Conservation (phyloP, 2,329 filamentous ascomycete species). For the Hypoxylon sp. region DNA sequence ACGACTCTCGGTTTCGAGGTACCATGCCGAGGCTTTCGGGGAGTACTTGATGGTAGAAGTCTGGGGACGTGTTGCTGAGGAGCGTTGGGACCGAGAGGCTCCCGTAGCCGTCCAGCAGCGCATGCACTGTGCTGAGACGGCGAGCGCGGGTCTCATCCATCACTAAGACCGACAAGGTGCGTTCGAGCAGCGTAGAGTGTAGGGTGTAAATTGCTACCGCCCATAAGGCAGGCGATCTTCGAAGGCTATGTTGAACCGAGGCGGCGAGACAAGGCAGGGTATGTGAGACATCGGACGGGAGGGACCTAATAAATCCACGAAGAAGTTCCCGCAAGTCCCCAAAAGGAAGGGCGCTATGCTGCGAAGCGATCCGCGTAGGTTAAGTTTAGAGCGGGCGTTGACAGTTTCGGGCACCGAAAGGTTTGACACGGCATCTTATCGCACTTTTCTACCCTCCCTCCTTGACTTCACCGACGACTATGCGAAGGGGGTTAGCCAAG, state of each 20-base stretch:
- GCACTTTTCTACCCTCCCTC: not conserved
- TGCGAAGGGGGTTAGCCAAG: slow-evolving; percentile 11
- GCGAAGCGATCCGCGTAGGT: slow-evolving; percentile 31
- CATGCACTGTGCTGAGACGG: slow-evolving; percentile 37
- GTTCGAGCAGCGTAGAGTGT: slow-evolving; percentile 7
- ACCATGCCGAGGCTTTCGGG: slow-evolving; percentile 59
- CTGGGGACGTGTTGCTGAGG: slow-evolving; percentile 53
- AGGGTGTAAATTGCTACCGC: slow-evolving; percentile 16
- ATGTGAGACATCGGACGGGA: slow-evolving; percentile 41
- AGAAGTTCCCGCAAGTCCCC: slow-evolving; percentile 20
- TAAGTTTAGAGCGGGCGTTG: slow-evolving; percentile 19
- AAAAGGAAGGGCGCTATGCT: slow-evolving; percentile 14
- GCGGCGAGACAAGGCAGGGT: slow-evolving; percentile 22
- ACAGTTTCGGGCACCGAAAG: slow-evolving; percentile 30
- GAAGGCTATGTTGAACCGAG: slow-evolving; percentile 22
- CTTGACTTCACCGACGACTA: slow-evolving; percentile 22
- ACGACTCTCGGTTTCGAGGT: slow-evolving; percentile 55
- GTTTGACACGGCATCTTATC: slow-evolving; percentile 25
- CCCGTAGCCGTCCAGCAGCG: slow-evolving; percentile 58
- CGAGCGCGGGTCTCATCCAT: slow-evolving; percentile 37
- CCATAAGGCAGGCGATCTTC: slow-evolving; percentile 25
- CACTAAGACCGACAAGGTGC: slow-evolving; percentile 30
- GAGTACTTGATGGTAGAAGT: slow-evolving; percentile 60
- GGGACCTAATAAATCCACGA: slow-evolving; percentile 39
- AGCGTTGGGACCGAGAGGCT: slow-evolving; percentile 59